Conservation (phyloP, 768 basidiomycete genomes). For the Lactifluus subvellereus region DNA sequence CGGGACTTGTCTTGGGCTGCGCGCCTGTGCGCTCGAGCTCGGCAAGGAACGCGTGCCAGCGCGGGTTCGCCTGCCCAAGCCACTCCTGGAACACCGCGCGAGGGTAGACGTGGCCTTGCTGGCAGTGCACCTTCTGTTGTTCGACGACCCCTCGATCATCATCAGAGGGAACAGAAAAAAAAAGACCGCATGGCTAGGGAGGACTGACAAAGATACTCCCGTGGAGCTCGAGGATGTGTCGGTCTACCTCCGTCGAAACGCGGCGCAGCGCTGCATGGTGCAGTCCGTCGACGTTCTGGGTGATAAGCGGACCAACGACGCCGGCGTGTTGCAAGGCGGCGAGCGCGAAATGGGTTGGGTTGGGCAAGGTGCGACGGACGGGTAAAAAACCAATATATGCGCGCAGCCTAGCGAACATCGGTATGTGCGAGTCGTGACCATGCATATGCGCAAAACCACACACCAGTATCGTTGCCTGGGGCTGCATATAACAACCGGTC, state of each 20-base stretch:
- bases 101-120: constrained; percentile 59
- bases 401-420: constrained; percentile 42
- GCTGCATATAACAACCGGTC: not conserved
- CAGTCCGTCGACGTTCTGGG: constrained; percentile 93
- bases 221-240: constrained; percentile 74
- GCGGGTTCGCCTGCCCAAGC: constrained; percentile 68
- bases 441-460: constrained; percentile 24
- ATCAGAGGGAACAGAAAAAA: not conserved
- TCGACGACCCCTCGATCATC: not conserved
- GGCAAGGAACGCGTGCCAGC: constrained; percentile 67
- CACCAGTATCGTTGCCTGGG: constrained; percentile 81
- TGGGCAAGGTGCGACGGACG: constrained; percentile 76
- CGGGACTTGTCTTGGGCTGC: constrained; percentile 79
- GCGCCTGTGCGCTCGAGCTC: constrained; percentile 53
- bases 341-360: constrained; percentile 83
- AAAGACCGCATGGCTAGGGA: not conserved
- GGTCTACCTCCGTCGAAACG: constrained; percentile 37
- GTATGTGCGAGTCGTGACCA: not conserved
- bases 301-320: constrained; percentile 60
- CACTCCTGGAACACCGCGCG: constrained; percentile 68
- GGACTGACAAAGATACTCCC: constrained; percentile 72
- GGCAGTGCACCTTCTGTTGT: constrained; percentile 73
- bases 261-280: constrained; percentile 70
- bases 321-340: constrained; percentile 73
- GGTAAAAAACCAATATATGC: constrained; percentile 84